Conservation (phyloP, 139 green algal genomes). For the Pleodorina starrii region DNA sequence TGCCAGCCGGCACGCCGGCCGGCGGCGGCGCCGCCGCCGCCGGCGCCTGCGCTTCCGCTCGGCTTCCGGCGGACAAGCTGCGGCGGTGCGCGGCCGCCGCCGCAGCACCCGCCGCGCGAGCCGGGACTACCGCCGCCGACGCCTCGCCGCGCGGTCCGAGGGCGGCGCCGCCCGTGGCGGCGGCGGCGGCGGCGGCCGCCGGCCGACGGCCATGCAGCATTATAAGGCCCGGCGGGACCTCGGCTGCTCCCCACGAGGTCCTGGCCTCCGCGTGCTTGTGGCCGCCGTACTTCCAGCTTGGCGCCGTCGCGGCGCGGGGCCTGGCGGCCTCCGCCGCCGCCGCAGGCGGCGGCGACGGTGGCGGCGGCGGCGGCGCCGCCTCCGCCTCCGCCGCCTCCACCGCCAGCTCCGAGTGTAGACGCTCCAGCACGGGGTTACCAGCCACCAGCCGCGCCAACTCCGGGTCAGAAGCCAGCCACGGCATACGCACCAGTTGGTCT, state of each 20-base stretch:
- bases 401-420: neutral
- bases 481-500: conserved; percentile 25
- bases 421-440: neutral
- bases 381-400: neutral
- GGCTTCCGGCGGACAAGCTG: neutral
- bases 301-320: too few relatives aligned
- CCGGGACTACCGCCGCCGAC: neutral
- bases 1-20: too few relatives aligned
- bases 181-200: neutral
- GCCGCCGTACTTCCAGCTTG: too few relatives aligned
- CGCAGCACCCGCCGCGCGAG: too few relatives aligned
- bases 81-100: too few relatives aligned
- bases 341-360: neutral
- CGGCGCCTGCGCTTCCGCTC: neutral
- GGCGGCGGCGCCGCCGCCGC: too few relatives aligned
- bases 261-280: too few relatives aligned
- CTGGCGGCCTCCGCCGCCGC: neutral
- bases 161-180: too few relatives aligned
- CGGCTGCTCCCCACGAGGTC: too few relatives aligned
- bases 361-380: neutral
- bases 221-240: too few relatives aligned
- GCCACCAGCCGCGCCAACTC: neutral
- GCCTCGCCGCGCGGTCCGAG: too few relatives aligned
- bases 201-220: too few relatives aligned
- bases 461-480: neutral